Evolutionary conservation across 2,329 filamentous ascomycete species (phyloP), one percentile per base, ranked within the genome.

Genomic region (Xylaria arbuscula): DNA sequence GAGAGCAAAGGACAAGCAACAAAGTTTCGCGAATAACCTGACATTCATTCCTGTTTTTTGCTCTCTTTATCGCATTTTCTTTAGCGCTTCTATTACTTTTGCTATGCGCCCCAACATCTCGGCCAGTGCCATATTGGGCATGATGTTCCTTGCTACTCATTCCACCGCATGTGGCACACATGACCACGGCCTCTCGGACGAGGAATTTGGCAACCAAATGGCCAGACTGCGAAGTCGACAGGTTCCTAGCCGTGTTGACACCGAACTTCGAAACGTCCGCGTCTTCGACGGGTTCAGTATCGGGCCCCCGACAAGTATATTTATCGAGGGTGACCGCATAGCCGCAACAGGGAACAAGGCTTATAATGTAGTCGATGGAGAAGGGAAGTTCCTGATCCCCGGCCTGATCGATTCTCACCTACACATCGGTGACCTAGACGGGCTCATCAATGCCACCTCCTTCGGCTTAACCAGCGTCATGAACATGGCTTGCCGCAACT

Each of bases 401-500:
- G 42, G 42, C 42, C 17, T 45, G 42, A 45, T 45, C 42, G 42
- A 45, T 45, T 45, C 42, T 15, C 42, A 45, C 42, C 17, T 45
- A 19, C 42, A 45, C 42, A 45, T 45, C 42, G 17, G 17, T 45
- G 42, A 45, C 17, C 42, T 45, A 19, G 42, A 45, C 15, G 42
- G 42, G 17, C 17, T 45, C 4, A 9, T 9, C 2, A 45, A 45
- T 5, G 42, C 42, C 17, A 45, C 42, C 42, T 45, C 42, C 17
- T 45, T 45, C 42, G 42, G 42, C 42, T n/a, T 45, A 45, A 45
- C 42, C 42, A 45, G 42, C 42, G 42, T 19, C 42, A 45, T 45
- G 42, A 45, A 45, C 42, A 45, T 45, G 42, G 42, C 42, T 45
- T 45, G 42, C 42, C 42, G 42, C 17, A 45, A 45, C 7, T 45